These are phyloP conservation scores for Ambrosia hybrid DNA, from an alignment of 140 eudicot species.

Conservation along the genomic window DNA sequence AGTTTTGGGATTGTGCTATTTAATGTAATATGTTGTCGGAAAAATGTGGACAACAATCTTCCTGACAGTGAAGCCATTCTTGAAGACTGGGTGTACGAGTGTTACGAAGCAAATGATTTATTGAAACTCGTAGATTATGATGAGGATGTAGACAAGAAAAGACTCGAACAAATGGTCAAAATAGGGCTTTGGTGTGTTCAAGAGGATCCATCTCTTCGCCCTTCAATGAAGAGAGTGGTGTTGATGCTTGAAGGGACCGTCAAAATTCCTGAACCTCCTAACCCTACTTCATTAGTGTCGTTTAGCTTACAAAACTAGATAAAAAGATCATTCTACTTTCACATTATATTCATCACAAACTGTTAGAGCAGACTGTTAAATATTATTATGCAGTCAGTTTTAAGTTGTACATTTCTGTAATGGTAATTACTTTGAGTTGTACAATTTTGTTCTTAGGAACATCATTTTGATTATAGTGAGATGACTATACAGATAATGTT, in stretches of 20 bases:
- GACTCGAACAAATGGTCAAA: too few relatives aligned
- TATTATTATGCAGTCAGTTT: too few relatives aligned
- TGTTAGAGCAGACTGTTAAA: too few relatives aligned
- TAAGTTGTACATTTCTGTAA: too few relatives aligned
- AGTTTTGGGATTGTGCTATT: slow-evolving; percentile 44
- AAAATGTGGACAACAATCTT: slow-evolving; percentile 19
- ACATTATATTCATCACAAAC: too few relatives aligned
- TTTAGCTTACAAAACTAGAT: neutral
- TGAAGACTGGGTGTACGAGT: slow-evolving; percentile 39
- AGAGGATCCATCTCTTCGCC: slow-evolving; percentile 43
- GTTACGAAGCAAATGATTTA: slow-evolving; percentile 30
- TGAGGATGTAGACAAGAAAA: too few relatives aligned
- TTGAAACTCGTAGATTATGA: neutral
- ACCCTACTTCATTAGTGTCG: neutral
- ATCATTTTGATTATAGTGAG: too few relatives aligned
- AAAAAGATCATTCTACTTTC: neutral
- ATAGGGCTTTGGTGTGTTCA: too few relatives aligned
- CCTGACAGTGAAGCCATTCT: slow-evolving; percentile 28
- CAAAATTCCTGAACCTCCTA: slow-evolving; percentile 44
- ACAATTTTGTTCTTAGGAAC: too few relatives aligned
- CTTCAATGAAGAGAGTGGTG: slow-evolving; percentile 45
- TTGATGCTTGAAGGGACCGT: slow-evolving; percentile 60
- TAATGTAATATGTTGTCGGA: slow-evolving; percentile 36
- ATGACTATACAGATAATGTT: too few relatives aligned
- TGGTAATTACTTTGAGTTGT: too few relatives aligned